Percentiles rank a stretch among this genome's conserved stretches.
Conservation (phyloP, 2,329 filamentous ascomycete species). For the Simplicillium aogashimaense region DNA sequence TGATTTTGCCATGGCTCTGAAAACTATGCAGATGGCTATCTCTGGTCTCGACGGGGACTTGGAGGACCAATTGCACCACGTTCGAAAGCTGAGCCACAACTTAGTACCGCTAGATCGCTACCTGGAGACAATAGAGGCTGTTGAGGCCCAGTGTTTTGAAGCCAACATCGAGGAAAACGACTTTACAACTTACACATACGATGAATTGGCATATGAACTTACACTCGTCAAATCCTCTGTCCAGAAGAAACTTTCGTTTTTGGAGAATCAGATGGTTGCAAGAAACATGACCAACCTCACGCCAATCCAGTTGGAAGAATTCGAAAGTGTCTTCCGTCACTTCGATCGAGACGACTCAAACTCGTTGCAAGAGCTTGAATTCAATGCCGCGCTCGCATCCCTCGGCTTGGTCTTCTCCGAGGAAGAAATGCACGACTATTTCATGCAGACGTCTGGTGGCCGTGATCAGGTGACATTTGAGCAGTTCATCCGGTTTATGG, state of each 20-base stretch:
- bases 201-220: conserved; percentile 90
- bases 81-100: conserved; percentile 74
- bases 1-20: conserved; percentile 89
- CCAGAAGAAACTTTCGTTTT: conserved; percentile 89
- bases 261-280: conserved; percentile 97
- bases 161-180: conserved; percentile 99
- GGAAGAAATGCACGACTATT: conserved; percentile 95
- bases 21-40: conserved; percentile 88
- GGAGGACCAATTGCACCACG: conserved; percentile 86
- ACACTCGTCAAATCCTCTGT: conserved; percentile 85
- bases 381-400: conserved; percentile 90
- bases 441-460: conserved; percentile 73
- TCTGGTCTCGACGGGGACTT: conserved; percentile 96
- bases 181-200: conserved; percentile 98
- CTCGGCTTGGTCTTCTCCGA: conserved; percentile 94
- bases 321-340: conserved; percentile 95
- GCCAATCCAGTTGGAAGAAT: conserved; percentile 95
- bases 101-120: conserved; percentile 85
- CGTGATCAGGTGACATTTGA: conserved; percentile 84
- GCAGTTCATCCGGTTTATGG: conserved; percentile 99
- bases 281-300: conserved; percentile 98
- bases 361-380: conserved; percentile 84
- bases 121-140: conserved; percentile 72
- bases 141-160: conserved; percentile 85
- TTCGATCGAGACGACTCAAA: conserved; percentile 93